Evolutionary conservation across 768 basidiomycete species (phyloP), one percentile per base, ranked within the genome.

Genomic region (Panaeolus papilionaceus): DNA sequence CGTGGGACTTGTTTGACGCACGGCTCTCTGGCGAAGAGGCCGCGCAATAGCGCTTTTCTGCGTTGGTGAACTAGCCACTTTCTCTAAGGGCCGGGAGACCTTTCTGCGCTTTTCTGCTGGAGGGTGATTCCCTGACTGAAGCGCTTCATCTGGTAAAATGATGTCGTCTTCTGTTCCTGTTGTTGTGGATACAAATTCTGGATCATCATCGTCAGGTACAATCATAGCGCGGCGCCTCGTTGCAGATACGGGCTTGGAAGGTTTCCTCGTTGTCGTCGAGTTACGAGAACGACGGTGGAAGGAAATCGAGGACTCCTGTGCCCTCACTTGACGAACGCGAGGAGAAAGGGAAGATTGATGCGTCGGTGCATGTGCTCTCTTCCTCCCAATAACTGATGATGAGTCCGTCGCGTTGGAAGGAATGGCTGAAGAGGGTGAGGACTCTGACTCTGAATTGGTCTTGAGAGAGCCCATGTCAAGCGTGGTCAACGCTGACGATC

Each of bases 381-480:
- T 86, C 70, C 75, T 81, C 40, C 84, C 82, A 63, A 81, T 78
- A 69, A 80, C 66, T 62, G 83, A 79, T 4, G 78, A 78, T 4
- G 80, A 77, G 38, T 74, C 78, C 28, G 42, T 66, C 16, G 40
- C 42, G 14, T 51, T 18, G 2, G 73, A 71, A 3, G 77, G 75
- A 58, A 76, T 71, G 10, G 83, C 77, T 45, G 77, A 74, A 26
- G 79, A 77, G 16, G 71, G 70, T 12, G 76, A 72, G 11, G 85
- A 86, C 61, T 82, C 85, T 12, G 83, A 82, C 3, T 82, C 83
- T 7, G 78, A 76, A 38, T 76, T 75, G 9, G 80, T 79, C n/a
- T 77, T 75, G 33, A 83, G 76, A 5, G 79, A 80, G 62, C 75
- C 75, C 62, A 82, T 75, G 61, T 80, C 79, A 26, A 76, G 72